Base-by-base conservation (phyloP, 2,329 filamentous ascomycete genomes). In the Emergomyces orientalis region DNA sequence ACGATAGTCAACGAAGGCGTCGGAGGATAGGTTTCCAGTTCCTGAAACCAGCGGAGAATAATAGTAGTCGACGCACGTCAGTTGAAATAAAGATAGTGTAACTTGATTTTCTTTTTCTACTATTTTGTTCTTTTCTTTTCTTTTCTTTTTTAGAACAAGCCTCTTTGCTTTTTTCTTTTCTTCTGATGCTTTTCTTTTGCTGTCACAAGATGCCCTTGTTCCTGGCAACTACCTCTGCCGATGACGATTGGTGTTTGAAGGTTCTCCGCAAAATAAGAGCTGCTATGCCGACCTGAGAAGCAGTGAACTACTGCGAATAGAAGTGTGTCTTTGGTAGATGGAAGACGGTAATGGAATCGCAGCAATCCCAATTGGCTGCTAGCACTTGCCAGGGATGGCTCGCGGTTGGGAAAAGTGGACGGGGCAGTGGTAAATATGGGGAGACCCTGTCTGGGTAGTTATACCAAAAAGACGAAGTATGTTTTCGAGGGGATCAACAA, bases 41-140 rank as follows among this genome's bases (percentile, higher is more conserved):
- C 43, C 11, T 27, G 19, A 37, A 41, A 39, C 51, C 51, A 51
- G 32, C 39, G 41, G 43, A 62, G 43, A 47, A 52, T 37, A 41
- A 55, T 58, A 19, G 30, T 34, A 57, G 39, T 49, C 39, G 37
- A 58, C 25, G n/a, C 52, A 56, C 52, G 51, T 43, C 39, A 56
- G 45, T 57, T 30, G 39, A 57, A 47, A 60, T 49, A 41, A 57
- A 45, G 41, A 61, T 47, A 47, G 62, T 63, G 52, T 62, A 62
- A 60, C 62, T 60, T 59, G 32, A 22, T 3, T 45, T 58, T 60
- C 59, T 49, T 62, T 58, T 56, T 61, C 39, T 37, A 32, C 49
- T 57, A 54, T 55, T 45, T 62, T 57, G 37, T 55, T 45, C 56
- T 60, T 39, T 32, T 30, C 58, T 52, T 37, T 41, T 63, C 51